Percentiles rank a stretch among this genome's conserved stretches.
Conservation (phyloP, 2,329 filamentous ascomycete species). For the Pseudogymnoascus destructans region DNA sequence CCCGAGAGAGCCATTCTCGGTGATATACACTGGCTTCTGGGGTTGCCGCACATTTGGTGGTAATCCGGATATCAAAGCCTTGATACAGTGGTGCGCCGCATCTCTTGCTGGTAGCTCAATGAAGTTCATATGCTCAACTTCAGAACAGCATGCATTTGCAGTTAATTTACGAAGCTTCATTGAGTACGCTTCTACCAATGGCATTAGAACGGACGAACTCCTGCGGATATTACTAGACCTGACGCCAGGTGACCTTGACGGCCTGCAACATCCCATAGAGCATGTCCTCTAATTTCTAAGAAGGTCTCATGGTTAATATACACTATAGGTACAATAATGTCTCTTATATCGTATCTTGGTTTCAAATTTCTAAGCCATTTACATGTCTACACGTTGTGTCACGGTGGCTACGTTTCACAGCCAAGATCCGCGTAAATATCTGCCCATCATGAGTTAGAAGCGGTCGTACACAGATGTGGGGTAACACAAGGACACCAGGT, state of each 20-base stretch:
- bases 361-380: background rate
- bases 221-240: background rate
- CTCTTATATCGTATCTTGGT: background rate
- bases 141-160: background rate
- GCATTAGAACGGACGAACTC: background rate
- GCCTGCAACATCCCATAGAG: background rate
- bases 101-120: background rate
- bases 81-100: background rate
- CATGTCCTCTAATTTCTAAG: background rate
- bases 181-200: background rate
- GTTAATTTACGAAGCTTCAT: background rate
- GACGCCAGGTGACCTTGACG: background rate
- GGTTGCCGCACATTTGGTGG: background rate
- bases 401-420: background rate
- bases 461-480: background rate
- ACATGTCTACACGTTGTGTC: background rate
- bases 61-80: background rate
- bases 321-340: background rate
- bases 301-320: background rate
- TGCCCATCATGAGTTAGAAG: background rate
- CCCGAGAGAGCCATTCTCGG: background rate
- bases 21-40: conserved; percentile 4
- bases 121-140: conserved; percentile 1
- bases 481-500: background rate
- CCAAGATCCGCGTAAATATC: background rate